Percentiles rank a stretch among this genome's conserved stretches.
These are phyloP conservation scores for Candida hungchunana DNA, from an alignment of 805 yeast species.

Conservation along the genomic window DNA sequence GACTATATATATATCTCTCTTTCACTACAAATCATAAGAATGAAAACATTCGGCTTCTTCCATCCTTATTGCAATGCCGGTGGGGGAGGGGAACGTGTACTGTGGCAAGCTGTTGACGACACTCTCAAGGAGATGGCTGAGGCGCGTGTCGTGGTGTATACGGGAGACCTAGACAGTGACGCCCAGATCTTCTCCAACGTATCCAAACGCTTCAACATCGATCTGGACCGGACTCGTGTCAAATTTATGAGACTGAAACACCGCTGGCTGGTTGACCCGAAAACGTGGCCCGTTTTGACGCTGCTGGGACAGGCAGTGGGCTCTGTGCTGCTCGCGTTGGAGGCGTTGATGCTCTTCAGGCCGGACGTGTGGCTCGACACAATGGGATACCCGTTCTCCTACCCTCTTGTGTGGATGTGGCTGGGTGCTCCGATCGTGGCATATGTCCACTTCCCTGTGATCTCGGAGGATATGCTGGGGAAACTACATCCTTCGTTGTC, in stretches of 20 bases:
- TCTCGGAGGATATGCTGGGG: conserved; percentile 81
- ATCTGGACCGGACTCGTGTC: conserved; percentile 46
- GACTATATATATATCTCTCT: neutral
- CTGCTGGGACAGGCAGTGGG: conserved; percentile 87
- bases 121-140: conserved; percentile 50
- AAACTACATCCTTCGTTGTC: conserved; percentile 39
- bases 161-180: conserved; percentile 54
- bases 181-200: conserved; percentile 52
- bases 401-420: conserved; percentile 55
- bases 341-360: conserved; percentile 57
- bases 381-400: conserved; percentile 87
- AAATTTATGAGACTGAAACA: conserved; percentile 57
- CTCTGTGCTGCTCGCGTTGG: conserved; percentile 59
- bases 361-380: conserved; percentile 96
- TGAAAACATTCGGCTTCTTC: conserved; percentile 69
- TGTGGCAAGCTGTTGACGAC: conserved; percentile 87
- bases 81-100: conserved; percentile 96
- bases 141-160: conserved; percentile 66
- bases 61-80: conserved; percentile 96
- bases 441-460: conserved; percentile 93
- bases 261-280: conserved; percentile 61
- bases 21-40: conserved; percentile 1
- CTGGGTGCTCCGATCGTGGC: conserved; percentile 74
- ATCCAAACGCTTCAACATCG: conserved; percentile 49
- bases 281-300: conserved; percentile 75